Base-by-base conservation (phyloP, 441 rosid genomes). In the Breynia disticha region DNA sequence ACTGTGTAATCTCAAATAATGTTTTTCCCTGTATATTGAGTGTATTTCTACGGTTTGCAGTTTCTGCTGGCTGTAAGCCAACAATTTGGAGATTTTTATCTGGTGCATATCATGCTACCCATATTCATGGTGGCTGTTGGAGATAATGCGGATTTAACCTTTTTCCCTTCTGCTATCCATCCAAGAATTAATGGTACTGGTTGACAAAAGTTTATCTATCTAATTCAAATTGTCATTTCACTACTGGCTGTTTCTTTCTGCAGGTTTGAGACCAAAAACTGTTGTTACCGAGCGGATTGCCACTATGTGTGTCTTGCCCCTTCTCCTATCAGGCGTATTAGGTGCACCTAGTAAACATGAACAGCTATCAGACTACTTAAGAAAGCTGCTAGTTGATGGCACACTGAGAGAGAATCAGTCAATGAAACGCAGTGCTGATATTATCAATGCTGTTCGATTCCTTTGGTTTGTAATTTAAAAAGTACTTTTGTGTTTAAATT, bases 261-360 rank as follows among this genome's bases (percentile, higher is more conserved):
- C 84, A 88, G 98, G 94, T 52, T 76, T 91, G 72, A 82, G 75
- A 69, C 98, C 98, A 43, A 82, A 80, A 77, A 81, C 87, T 69
- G 75, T 75, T 56, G 79, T 88, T 57, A 84, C 81, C 53, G 80
- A 75, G 78, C 84, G 79, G 70, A 83, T 91, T 58, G 82, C 94
- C 60, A 67, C 81, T 19, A 72, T 79, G 71, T 82, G 98, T 67
- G 76, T 84, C 65, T 76, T 88, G 67, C 98, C 97, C 35, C 87
- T 88, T 63, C 83, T 91, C 41, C 71, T 91, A 68, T 89, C 98
- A 2, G 98, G 98, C 63, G 81, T 88, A 76, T 84, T 91, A 67
- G 98, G 97, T 74, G 75, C 82, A 67, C 81, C 91, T 49, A 75
- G 79, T 78, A 86, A 82, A 73, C 79, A 51, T 11, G 86, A 84